phyloP scores from a whole-genome alignment of 805 yeast genomes.

The Monosporozyma servazzii region DNA sequence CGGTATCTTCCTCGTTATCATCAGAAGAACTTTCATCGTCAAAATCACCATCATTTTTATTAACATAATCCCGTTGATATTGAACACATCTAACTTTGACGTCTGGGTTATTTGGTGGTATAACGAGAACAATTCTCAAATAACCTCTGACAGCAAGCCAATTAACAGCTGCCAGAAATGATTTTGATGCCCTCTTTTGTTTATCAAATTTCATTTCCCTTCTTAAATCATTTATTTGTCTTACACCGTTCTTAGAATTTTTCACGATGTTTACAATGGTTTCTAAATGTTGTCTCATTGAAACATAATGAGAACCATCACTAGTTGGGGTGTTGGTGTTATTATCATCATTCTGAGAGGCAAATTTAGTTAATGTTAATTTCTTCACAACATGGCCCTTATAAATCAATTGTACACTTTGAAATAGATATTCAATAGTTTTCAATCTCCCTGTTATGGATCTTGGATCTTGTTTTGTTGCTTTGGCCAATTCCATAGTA shows the following conservation, averaged over 20 bases:
- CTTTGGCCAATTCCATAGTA: constrained; percentile 45
- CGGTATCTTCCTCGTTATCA: constrained; percentile 10
- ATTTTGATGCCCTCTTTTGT: constrained; percentile 33
- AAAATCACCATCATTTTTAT: constrained; percentile 18
- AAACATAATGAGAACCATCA: constrained; percentile 13
- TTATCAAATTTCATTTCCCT: constrained; percentile 46
- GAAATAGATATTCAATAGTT: constrained; percentile 43
- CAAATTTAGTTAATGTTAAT: constrained; percentile 43
- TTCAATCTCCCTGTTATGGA: constrained; percentile 57
- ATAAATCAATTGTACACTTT: constrained; percentile 31
- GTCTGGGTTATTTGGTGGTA: constrained; percentile 36
- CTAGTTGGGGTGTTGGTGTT: constrained; percentile 3
- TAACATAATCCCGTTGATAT: constrained; percentile 35
- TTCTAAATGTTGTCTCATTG: constrained; percentile 22
- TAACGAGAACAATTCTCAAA: constrained; percentile 44
- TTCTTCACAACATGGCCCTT: constrained; percentile 47
- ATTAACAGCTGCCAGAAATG: constrained; percentile 41
- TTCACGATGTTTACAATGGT: constrained; percentile 42
- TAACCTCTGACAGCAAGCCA: constrained; percentile 38
- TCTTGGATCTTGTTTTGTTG: constrained; percentile 61
- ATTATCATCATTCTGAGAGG: constrained; percentile 12
- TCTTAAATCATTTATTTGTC: constrained; percentile 54
- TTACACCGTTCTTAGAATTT: constrained; percentile 48
- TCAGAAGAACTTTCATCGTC: constrained; percentile 21
- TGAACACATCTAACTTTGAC: constrained; percentile 41